These are phyloP conservation scores for Neurospora sublineolata DNA, from an alignment of 495 filamentous ascomycete species.

Conservation along the genomic window DNA sequence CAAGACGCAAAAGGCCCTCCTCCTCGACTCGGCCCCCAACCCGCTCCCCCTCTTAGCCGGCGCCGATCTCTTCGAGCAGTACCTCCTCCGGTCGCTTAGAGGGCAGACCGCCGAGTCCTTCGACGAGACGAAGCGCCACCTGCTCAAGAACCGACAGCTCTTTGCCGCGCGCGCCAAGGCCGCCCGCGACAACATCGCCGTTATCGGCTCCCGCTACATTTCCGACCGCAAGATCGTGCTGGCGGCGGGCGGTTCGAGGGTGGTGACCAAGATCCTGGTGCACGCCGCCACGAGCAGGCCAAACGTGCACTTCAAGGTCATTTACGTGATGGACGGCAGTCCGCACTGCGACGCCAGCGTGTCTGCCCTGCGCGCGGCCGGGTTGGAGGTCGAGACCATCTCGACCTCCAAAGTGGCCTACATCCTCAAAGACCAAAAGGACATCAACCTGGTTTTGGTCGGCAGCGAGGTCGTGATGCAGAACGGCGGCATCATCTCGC, in stretches of 20 bases:
- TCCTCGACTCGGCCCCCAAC: conserved; percentile 65
- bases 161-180: conserved; percentile 84
- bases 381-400: conserved; percentile 70
- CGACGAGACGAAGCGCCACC: conserved; percentile 65
- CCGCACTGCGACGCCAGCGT: conserved; percentile 48
- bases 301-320: conserved; percentile 61
- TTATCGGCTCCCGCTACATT: conserved; percentile 64
- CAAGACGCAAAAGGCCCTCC: conserved; percentile 51
- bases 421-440: conserved; percentile 53
- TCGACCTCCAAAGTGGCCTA: conserved; percentile 72
- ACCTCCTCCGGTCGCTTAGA: conserved; percentile 55
- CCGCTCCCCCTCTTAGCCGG: conserved; percentile 85
- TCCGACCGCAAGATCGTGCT: conserved; percentile 66
- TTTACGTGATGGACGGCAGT: conserved; percentile 59
- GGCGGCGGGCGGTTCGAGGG: conserved; percentile 76
- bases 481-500: conserved; percentile 82
- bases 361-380: conserved; percentile 54
- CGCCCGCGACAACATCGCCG: conserved; percentile 69
- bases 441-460: conserved; percentile 70
- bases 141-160: conserved; percentile 70
- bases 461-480: conserved; percentile 92
- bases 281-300: conserved; percentile 53
- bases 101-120: conserved; percentile 48
- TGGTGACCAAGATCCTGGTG: conserved; percentile 64
- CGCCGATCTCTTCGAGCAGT: conserved; percentile 91